Evolutionary conservation across 495 filamentous ascomycete genomes (phyloP).

Genomic region (Antarctomyces pellizariae): DNA sequence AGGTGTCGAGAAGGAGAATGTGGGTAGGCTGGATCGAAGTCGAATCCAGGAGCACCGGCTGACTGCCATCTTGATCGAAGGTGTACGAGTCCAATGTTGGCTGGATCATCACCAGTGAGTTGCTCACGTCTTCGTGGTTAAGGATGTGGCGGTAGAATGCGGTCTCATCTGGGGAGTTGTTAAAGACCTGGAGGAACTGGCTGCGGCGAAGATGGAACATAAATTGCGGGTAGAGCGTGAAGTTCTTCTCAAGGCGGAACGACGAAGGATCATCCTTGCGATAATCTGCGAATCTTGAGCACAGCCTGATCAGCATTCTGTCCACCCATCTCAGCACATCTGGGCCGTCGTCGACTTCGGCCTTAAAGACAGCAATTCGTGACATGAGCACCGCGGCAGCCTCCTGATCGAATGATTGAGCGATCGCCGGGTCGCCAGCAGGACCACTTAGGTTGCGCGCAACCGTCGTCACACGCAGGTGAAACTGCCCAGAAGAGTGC

Average conservation of each 20-base stretch:
- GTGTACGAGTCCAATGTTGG: slow-evolving; percentile 95
- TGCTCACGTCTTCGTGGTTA: slow-evolving; percentile 91
- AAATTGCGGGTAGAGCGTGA: slow-evolving; percentile 96
- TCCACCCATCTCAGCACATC: slow-evolving; percentile 98
- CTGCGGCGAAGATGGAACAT: slow-evolving; percentile 97
- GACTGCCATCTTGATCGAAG: slow-evolving; percentile 74
- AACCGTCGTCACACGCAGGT: slow-evolving; percentile 86
- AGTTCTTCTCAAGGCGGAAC: slow-evolving; percentile 97
- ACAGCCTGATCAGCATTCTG: slow-evolving; percentile 91
- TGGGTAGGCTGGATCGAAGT: slow-evolving; percentile 88
- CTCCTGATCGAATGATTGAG: slow-evolving; percentile 97
- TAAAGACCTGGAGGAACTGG: slow-evolving; percentile 98
- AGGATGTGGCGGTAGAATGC: slow-evolving; percentile 95
- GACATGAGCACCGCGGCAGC: slow-evolving; percentile 97
- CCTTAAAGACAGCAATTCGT: slow-evolving; percentile 94
- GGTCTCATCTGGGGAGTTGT: slow-evolving; percentile 97
- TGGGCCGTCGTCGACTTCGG: slow-evolving; percentile 96
- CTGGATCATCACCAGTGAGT: slow-evolving; percentile 97
- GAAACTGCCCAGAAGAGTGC: slow-evolving; percentile 86
- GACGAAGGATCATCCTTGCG: slow-evolving; percentile 95
- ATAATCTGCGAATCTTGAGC: slow-evolving; percentile 94
- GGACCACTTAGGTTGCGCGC: slow-evolving; percentile 81
- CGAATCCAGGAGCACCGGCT: slow-evolving; percentile 85
- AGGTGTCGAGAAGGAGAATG: slow-evolving; percentile 88
- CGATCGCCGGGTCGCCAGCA: slow-evolving; percentile 88